phyloP scores from a whole-genome alignment of 768 basidiomycete genomes.

The Tulasnella calospora region DNA sequence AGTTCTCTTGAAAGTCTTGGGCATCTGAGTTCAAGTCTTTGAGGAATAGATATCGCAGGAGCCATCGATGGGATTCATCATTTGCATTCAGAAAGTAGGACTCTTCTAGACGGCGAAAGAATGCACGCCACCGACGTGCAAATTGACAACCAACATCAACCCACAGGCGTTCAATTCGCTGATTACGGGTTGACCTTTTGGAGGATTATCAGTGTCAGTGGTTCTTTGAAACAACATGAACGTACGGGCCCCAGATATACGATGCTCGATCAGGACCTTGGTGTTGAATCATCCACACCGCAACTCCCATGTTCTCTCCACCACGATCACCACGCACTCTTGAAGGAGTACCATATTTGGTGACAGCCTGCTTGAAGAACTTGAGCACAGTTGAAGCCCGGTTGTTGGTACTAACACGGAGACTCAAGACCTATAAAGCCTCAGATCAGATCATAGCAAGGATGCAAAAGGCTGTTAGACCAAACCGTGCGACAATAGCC shows the following conservation, averaged over 20 bases:
- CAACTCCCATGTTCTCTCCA: constrained; percentile 37
- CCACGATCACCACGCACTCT: constrained; percentile 29
- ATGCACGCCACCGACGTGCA: not conserved
- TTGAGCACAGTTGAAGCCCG: not conserved
- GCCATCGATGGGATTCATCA: not conserved
- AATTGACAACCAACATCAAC: not conserved
- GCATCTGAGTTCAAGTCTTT: not conserved
- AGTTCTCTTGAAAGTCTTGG: not conserved
- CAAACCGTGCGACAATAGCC: constrained; percentile 39
- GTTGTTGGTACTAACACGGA: not conserved
- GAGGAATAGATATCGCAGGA: not conserved
- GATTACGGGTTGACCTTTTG: not conserved
- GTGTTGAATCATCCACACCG: constrained; percentile 38
- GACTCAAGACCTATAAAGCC: not conserved
- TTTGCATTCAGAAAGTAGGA: not conserved
- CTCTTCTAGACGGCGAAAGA: not conserved
- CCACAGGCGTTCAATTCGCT: not conserved
- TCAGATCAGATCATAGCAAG: too few relatives aligned
- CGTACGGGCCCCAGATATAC: not conserved
- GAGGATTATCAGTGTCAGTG: too few relatives aligned
- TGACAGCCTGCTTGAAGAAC: not conserved
- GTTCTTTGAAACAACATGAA: not conserved
- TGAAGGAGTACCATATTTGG: constrained; percentile 31
- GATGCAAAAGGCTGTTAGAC: too few relatives aligned
- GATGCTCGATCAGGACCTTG: constrained; percentile 31